Evolutionary conservation across 768 basidiomycete species (phyloP), one percentile per base, ranked within the genome.

Genomic region (Gloeophyllum trabeum): DNA sequence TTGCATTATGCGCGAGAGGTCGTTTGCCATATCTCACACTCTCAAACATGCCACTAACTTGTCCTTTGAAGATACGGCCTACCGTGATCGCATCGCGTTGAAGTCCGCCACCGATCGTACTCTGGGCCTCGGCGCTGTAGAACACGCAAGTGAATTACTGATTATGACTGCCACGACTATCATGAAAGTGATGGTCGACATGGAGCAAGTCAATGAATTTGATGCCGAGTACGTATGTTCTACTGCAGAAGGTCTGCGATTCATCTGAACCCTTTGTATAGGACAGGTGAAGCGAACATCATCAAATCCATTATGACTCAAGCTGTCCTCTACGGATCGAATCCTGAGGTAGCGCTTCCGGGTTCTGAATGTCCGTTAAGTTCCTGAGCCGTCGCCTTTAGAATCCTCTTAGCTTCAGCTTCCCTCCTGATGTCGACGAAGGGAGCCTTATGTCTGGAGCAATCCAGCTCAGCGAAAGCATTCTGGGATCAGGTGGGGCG

Each of bases 301-400:
- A 74, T 88, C 54, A 81, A 81, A 58, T 79, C 81, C 6, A 83
- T 76, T 20, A 79, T 90, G 78, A 83, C 76, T 35, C 84, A 89
- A 54, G 86, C 85, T 7, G 86, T 89, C 47, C 54, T 88, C 24
- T 88, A 87, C 53, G 82, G 82, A 10, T 70, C 81, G 21, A 64
- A 77, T 49, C 66, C 78, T 19, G 71, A 79, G 54, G 81, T 81
- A 54, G 24, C 63, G 47, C 20, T 25, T 10, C 18, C 32, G 21
- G 5, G 6, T 38, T 12, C 35, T 34, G 25, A 41, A 16, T 21
- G 6, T 22, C 4, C 16, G 19, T 44, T 39, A 41, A 3, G 14
- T 38, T 19, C 34, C 30, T 35, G 14, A 12, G 39, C 45, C 40
- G 19, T 40, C 24, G 28, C 20, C 36, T 14, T 14, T 46, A 86